Conservation (phyloP, 192 early-diverging fungal species). For the Backusella australiensis region DNA sequence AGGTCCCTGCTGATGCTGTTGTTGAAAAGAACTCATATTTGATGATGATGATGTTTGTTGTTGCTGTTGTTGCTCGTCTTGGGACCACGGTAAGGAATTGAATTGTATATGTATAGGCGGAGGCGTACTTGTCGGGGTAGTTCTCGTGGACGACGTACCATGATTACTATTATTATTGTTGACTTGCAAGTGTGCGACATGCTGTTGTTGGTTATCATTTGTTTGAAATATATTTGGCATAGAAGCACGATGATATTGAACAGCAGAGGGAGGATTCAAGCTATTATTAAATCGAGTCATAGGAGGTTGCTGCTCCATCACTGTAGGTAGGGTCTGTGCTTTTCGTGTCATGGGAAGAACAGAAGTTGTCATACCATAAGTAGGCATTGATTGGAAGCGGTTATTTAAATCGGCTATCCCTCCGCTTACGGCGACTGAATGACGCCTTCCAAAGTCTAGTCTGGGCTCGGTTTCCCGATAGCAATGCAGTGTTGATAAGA, state of each 20-base stretch:
- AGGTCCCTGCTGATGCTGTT: background rate
- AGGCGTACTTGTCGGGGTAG: background rate
- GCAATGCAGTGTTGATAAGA: background rate
- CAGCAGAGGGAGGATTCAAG: background rate
- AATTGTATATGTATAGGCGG: background rate
- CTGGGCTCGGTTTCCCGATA: background rate
- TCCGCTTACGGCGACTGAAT: background rate
- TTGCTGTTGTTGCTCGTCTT: constrained; percentile 3
- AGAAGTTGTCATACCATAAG: background rate
- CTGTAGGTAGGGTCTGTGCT: background rate
- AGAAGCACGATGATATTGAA: constrained; percentile 3
- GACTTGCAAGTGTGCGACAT: background rate
- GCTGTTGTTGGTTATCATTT: background rate
- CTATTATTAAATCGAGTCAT: background rate
- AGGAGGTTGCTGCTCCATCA: background rate
- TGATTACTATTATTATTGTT: background rate
- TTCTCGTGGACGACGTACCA: background rate
- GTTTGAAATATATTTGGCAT: constrained; percentile 13
- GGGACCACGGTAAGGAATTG: background rate
- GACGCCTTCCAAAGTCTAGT: background rate
- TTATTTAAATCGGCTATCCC: constrained; percentile 8
- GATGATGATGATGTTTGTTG: background rate
- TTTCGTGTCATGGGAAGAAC: background rate
- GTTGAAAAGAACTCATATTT: background rate
- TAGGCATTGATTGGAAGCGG: background rate